Conservation (phyloP, 2,329 filamentous ascomycete genomes). For the Fusarium palustre region DNA sequence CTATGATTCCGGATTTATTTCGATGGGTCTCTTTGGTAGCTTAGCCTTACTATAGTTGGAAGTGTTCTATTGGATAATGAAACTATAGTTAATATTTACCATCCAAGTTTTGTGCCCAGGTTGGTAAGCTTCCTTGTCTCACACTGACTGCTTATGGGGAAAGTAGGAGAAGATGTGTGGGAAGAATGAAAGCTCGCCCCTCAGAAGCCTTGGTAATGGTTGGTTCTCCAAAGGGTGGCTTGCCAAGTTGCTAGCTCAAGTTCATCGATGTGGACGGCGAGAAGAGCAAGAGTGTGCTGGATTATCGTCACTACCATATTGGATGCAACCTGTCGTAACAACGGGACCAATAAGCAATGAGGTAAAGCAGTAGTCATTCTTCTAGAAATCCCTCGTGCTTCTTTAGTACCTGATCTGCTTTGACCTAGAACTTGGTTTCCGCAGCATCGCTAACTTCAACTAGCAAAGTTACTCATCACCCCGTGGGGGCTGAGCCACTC, state of each 20-base stretch:
- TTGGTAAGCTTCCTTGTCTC: neutral
- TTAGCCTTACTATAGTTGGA: neutral
- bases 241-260: neutral
- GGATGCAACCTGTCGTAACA: neutral
- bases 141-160: neutral
- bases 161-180: neutral
- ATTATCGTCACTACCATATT: neutral
- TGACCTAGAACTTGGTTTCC: neutral
- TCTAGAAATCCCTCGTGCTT: slow-evolving; percentile 12
- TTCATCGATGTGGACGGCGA: neutral
- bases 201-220: neutral
- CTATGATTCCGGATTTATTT: slow-evolving; percentile 4
- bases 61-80: neutral
- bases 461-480: neutral
- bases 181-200: neutral
- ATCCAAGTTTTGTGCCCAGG: neutral
- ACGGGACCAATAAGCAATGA: neutral
- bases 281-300: neutral
- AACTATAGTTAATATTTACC: rapidly evolving
- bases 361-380: neutral
- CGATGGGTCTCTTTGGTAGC: neutral
- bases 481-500: neutral
- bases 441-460: neutral
- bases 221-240: neutral
- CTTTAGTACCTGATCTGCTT: slow-evolving; percentile 10